Evolutionary conservation across 2,329 filamentous ascomycete species (phyloP), one percentile per base, ranked within the genome.

Genomic region (Mycosphaerella sp.): DNA sequence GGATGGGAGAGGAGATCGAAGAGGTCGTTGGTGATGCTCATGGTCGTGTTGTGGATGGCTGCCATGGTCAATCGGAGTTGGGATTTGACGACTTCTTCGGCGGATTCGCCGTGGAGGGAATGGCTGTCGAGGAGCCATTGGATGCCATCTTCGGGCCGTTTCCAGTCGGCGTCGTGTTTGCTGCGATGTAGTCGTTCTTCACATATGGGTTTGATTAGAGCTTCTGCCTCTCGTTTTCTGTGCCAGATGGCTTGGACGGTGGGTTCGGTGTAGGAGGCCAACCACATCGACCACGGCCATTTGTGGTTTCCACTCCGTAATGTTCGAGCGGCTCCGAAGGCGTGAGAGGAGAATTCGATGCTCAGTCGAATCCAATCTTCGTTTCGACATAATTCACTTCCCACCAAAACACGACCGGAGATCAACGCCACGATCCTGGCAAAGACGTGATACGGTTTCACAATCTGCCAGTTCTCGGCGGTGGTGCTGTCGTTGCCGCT

Each of bases 31-130:
- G 51, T 49, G 6, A 54, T 34, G n/a, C 45, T 50, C 47, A 54
- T 54, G 0, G 54, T 52, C 4, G 51, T 53, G 41, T 54, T 56
- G 48, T 56, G 51, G 27, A 56, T 56, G 6, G 54, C 51, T 13
- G 54, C 51, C 48, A 56, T 51, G 6, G 44, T 56, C n/a, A 54
- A 32, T 10, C 52, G 43, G 4, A 56, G 44, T 25, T 54, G 47
- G 36, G 42, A 44, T 16, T 53, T 48, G 0, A 49, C 52, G 13
- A 56, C 47, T 25, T 56, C 43, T 10, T 52, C 47, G 25, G 37
- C 16, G 2, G 51, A 51, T 14, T 53, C 47, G 4, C 51, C 47
- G 32, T 46, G 50, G 21, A 21, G 30, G 10, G 44, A 32, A 21
- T 54, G 51, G 37, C 44, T 47, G 12, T 54, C 51, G 8, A 54